A percentile compares a stretch with the other conserved stretches of the same genome.
phyloP scores from a whole-genome alignment of 2,329 filamentous ascomycete species.

The Monilinia fructicola region DNA sequence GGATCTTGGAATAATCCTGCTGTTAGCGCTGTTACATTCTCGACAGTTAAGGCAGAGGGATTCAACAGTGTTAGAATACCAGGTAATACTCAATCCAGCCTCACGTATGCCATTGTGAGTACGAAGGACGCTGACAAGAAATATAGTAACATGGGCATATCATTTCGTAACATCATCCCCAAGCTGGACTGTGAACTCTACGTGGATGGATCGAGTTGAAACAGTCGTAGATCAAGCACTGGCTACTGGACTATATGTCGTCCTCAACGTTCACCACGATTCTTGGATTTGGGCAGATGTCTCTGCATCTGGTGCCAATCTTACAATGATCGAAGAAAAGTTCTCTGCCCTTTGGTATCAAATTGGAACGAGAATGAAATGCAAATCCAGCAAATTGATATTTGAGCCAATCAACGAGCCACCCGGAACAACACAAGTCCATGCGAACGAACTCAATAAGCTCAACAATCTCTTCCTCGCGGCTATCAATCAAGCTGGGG shows the following conservation, averaged over 20 bases:
- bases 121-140: conserved; percentile 1
- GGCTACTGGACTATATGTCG: conserved; percentile 50
- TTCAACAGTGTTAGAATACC: conserved; percentile 60
- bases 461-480: conserved; percentile 57
- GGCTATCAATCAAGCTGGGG: conserved; percentile 53
- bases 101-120: neutral
- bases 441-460: conserved; percentile 53
- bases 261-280: conserved; percentile 62
- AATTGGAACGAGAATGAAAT: conserved; percentile 54
- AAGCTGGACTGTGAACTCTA: conserved; percentile 53
- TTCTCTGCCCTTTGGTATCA: conserved; percentile 58
- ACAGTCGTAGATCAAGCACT: conserved; percentile 58
- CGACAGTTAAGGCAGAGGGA: conserved; percentile 52
- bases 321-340: conserved; percentile 54
- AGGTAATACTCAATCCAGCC: conserved; percentile 33
- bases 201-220: conserved; percentile 57
- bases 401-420: conserved; percentile 63
- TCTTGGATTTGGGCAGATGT: conserved; percentile 59
- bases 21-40: conserved; percentile 51
- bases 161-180: conserved; percentile 54
- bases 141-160: conserved; percentile 56
- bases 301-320: conserved; percentile 47
- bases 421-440: conserved; percentile 50
- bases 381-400: conserved; percentile 53
- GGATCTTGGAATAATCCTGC: conserved; percentile 59